Conservation (phyloP, 169 alveolate genomes). For the Plasmodium vivax region DNA sequence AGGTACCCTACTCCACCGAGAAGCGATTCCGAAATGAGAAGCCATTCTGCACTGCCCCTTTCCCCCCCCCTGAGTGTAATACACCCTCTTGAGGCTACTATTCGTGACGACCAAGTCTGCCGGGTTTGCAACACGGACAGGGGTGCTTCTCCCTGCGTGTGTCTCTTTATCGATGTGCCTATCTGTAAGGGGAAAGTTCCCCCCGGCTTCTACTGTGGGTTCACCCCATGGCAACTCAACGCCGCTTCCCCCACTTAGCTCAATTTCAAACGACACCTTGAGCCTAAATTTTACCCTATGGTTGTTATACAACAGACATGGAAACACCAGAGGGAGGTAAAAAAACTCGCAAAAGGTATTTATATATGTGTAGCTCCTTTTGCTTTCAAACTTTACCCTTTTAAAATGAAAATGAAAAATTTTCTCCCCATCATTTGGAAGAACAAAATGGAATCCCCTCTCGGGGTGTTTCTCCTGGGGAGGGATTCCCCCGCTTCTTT, state of each 20-base stretch:
- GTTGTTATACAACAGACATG: constrained; percentile 36
- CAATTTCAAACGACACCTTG: constrained; percentile 22
- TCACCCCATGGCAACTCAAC: background rate
- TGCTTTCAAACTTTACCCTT: constrained; percentile 11
- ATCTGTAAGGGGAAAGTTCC: background rate
- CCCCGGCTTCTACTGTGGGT: no score
- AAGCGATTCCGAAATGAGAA: background rate
- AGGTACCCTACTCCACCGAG: background rate
- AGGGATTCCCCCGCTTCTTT: background rate
- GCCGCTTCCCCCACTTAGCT: background rate
- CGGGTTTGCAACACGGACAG: background rate
- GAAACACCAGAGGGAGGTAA: constrained; percentile 38
- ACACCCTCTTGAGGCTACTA: constrained; percentile 24
- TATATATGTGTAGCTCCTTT: constrained; percentile 37
- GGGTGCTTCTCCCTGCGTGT: background rate
- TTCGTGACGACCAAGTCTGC: constrained; percentile 6
- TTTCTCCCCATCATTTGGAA: constrained; percentile 17
- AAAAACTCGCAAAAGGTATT: constrained; percentile 56
- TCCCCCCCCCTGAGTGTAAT: background rate
- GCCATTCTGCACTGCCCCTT: background rate
- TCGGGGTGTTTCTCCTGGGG: background rate
- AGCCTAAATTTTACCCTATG: constrained; percentile 24
- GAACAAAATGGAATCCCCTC: constrained; percentile 6
- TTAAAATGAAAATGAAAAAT: constrained; percentile 21
- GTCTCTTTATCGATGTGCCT: background rate